Base-by-base conservation (phyloP, 192 early-diverging fungal species). In the Anaeromyces robustus region DNA sequence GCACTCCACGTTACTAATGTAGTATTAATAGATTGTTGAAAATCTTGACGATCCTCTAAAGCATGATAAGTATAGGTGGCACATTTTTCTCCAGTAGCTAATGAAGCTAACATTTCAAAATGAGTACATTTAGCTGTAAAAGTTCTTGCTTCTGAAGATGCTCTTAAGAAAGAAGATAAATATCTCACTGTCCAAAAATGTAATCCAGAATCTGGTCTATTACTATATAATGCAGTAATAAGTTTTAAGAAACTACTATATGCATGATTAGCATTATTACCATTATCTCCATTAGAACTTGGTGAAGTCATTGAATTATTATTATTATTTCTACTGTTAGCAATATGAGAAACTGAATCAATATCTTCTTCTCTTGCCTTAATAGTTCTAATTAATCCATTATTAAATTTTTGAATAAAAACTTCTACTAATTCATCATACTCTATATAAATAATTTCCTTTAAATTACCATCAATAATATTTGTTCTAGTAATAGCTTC, bases 101-200 rank as follows among this genome's bases (percentile, higher is more conserved):
- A 86, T 0, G 96, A 90, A 28, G 92, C 89, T 22, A 98, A 86
- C 88, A 96, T 92, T 81, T 95, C 89, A 78, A 95, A 90, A 84
- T 93, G 95, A 4, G 92, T 89, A 37, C 77, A 87, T 84, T 14
- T 83, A 32, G 77, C 78, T 18, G 2, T n/a, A 78, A 79, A 31
- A 9, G 86, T 80, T 28, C 83, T 59, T 9, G 87, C 84, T 68
- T 90, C 89, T 30, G 86, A 79, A 41, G 86, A 85, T 78, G 86
- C 84, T 29, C 81, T 86, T 9, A 90, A 26, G 80, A 90, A 90
- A 18, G 82, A 81, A 31, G 83, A 81, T 77, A 91, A 82, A 77
- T 90, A 86, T 5, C 81, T 78, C 32, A 86, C 84, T 9, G 83
- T 88, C 94, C 94, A 95, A 86, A 93, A 94, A 11, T 86, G 88